Base-by-base conservation (phyloP, 1,284 basidiomycete species). In the Puccinia hordei region DNA sequence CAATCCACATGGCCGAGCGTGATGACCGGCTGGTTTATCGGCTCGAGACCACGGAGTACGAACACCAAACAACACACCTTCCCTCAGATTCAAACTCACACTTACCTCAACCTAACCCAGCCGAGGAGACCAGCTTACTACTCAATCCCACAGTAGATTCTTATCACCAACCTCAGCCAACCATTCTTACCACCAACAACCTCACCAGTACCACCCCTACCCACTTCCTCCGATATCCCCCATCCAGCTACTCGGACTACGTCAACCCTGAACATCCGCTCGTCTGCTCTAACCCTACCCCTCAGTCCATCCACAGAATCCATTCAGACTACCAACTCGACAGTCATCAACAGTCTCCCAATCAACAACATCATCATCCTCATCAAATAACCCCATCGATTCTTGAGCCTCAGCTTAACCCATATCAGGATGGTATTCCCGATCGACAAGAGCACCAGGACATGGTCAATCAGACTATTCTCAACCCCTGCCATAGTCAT, bases 111-210 rank as follows among this genome's bases (percentile, higher is more conserved):
- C 61, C 6, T 35, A 65, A 44, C 61, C 38, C 61, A 65, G 38
- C 33, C 61, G 61, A 65, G 38, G 61, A 65, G 61, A 65, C 61
- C 33, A 2, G 35, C 35, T 65, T 35, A 35, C 61, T 41, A 65
- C 61, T 65, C 1, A 65, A 65, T 24, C 61, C 61, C 5, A 24
- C 38, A 0, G 22, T 41, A 38, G 61, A 65, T n/a, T 38, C 33
- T 44, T 44, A 65, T 19, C 1, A 35, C 46, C 53, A 57, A n/a
- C 66, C 30, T 35, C 46, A 13, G 4, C 27, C 66, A 68, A 12
- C 38, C 38, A 41, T 6, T 41, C n/a, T n/a, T n/a, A 46, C 9
- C 17, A 8, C 44, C 44, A 46, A 46, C 44, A 46, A 17, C 44
- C 44, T 9, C 55, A 59, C 6, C 55, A 30, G 27, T 27, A 57